phyloP scores from a whole-genome alignment of 1,284 basidiomycete genomes.

The Pseudozyma hubeiensis region DNA sequence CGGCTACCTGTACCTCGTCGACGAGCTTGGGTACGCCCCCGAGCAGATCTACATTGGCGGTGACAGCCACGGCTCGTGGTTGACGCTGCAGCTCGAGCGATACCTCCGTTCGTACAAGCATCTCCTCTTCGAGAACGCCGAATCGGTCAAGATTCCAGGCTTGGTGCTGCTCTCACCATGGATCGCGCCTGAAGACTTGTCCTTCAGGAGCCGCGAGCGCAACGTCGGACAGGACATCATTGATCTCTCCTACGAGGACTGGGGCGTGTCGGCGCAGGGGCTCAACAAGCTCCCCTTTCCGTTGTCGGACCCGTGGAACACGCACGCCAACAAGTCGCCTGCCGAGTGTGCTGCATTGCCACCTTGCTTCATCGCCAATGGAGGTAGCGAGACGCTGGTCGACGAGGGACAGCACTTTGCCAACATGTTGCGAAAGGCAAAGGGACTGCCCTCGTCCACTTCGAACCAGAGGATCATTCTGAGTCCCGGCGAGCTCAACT shows the following conservation, averaged over 20 bases:
- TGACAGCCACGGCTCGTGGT: constrained; percentile 61
- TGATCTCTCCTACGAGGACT: constrained; percentile 44
- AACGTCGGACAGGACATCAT: constrained; percentile 58
- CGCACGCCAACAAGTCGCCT: constrained; percentile 40
- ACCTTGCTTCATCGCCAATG: constrained; percentile 47
- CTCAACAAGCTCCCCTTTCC: constrained; percentile 34
- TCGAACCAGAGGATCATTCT: constrained; percentile 34
- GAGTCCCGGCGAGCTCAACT: constrained; percentile 43
- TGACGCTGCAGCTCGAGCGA: constrained; percentile 59
- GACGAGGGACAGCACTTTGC: constrained; percentile 51
- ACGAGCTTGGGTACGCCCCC: constrained; percentile 57
- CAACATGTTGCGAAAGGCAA: constrained; percentile 53
- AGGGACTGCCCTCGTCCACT: constrained; percentile 43
- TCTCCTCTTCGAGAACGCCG: constrained; percentile 29
- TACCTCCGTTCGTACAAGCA: constrained; percentile 60
- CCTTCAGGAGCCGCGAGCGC: constrained; percentile 47
- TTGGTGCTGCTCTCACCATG: constrained; percentile 59
- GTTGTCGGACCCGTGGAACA: constrained; percentile 44
- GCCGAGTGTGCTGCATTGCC: constrained; percentile 38
- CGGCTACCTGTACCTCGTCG: constrained; percentile 58
- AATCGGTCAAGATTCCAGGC: constrained; percentile 38
- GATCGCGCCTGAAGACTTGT: constrained; percentile 40
- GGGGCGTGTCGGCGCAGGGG: constrained; percentile 51
- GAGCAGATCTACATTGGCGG: constrained; percentile 65
- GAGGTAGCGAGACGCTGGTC: constrained; percentile 39